Percentiles rank a stretch among this genome's conserved stretches.
phyloP scores from a whole-genome alignment of 2,329 filamentous ascomycete genomes.

The Aspergillus novoparasiticus region DNA sequence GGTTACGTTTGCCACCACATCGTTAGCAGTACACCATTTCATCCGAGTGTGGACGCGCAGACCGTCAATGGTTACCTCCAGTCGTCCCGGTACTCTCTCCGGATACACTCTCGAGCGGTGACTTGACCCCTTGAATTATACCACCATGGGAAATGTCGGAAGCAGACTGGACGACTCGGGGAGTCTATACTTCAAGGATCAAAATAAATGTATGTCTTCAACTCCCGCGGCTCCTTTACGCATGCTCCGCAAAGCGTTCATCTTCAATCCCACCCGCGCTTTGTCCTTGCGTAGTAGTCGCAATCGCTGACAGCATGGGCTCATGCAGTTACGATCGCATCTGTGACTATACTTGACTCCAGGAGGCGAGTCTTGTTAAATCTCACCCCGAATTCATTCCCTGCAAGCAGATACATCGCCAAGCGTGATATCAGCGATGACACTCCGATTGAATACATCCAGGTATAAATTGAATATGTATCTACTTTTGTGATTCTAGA shows the following conservation, averaged over 20 bases:
- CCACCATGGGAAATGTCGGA: conserved; percentile 86
- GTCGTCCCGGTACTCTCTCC: conserved; percentile 29
- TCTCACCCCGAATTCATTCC: conserved; percentile 82
- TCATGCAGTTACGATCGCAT: conserved; percentile 77
- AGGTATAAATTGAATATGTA: conserved; percentile 59
- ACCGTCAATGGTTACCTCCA: conserved; percentile 37
- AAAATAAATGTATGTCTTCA: conserved; percentile 72
- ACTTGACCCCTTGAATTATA: conserved; percentile 26
- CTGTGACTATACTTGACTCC: conserved; percentile 77
- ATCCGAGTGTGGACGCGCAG: conserved; percentile 29
- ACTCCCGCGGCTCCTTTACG: neutral
- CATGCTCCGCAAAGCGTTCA: neutral
- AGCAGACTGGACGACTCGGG: conserved; percentile 82
- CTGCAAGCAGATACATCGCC: conserved; percentile 74
- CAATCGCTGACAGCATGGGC: conserved; percentile 1
- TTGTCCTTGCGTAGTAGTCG: neutral
- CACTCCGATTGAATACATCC: conserved; percentile 82
- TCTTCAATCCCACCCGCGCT: neutral
- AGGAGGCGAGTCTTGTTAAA: conserved; percentile 75
- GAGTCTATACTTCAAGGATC: conserved; percentile 83
- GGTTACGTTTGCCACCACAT: conserved; percentile 12
- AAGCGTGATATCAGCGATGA: conserved; percentile 74
- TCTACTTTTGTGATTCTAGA: neutral
- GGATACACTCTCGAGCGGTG: conserved; percentile 31
- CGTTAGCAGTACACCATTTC: conserved; percentile 13